A percentile compares a stretch with the other conserved stretches of the same genome.
Conservation (phyloP, 2,329 filamentous ascomycete genomes). For the Dactylellina leptospora region DNA sequence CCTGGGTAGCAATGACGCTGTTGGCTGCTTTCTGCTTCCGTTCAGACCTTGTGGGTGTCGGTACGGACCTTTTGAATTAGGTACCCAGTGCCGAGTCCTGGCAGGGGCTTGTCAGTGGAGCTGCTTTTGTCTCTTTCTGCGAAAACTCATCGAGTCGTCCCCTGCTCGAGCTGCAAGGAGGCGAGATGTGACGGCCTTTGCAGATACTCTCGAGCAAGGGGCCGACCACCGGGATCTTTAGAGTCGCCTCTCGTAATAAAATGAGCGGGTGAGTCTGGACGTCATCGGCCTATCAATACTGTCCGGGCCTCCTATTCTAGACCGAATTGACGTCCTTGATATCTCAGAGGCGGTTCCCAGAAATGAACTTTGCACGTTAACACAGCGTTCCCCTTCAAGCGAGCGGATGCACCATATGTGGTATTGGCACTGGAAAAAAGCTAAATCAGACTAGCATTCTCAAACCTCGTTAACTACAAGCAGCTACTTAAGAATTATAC, state of each 20-base stretch:
- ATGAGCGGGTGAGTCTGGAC: no score
- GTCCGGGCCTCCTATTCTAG: neutral
- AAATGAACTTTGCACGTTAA: no score
- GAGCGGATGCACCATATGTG: no score
- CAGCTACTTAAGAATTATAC: no score
- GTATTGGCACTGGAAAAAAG: no score
- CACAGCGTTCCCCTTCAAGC: no score
- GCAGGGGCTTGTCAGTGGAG: constrained; percentile 14
- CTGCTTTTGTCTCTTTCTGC: neutral
- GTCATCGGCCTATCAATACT: neutral
- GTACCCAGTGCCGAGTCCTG: constrained; percentile 37
- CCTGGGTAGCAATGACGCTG: constrained; percentile 45
- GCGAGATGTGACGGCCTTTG: constrained; percentile 38
- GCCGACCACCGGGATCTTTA: no score
- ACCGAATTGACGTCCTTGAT: no score
- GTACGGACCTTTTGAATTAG: constrained; percentile 34
- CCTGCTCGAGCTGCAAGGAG: constrained; percentile 33
- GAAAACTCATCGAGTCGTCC: constrained; percentile 12
- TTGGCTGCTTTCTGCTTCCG: constrained; percentile 9
- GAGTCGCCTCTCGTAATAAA: no score
- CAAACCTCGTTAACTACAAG: constrained; percentile 16
- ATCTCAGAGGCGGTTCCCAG: no score
- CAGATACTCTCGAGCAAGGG: constrained; percentile 31
- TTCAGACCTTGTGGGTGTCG: constrained; percentile 11
- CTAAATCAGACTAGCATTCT: neutral